A percentile compares a stretch with the other conserved stretches of the same genome.
phyloP scores from a whole-genome alignment of 2,329 filamentous ascomycete genomes.

The Colletotrichum sp. region DNA sequence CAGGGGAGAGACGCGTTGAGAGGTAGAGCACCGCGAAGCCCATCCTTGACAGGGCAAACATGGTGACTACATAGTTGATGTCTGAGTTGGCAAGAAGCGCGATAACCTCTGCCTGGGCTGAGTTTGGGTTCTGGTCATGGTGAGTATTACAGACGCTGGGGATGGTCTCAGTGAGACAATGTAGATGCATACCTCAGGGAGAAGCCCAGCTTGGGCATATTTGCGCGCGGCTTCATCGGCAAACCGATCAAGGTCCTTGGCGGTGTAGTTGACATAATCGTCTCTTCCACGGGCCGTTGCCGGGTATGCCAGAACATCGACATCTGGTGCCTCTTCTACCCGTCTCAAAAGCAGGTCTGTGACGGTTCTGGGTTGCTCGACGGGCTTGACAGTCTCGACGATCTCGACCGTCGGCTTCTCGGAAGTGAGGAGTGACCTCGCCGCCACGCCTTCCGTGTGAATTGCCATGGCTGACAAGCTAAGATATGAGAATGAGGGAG shows the following conservation, averaged over 20 bases:
- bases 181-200: conserved; percentile 7
- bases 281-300: conserved; percentile 20
- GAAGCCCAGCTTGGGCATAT: conserved; percentile 8
- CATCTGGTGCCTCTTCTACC: not conserved
- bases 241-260: conserved; percentile 26
- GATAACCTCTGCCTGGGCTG: conserved; percentile 40
- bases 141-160: not conserved
- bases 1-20: conserved; percentile 56
- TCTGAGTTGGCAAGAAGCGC: conserved; percentile 53
- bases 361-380: not conserved
- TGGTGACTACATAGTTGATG: conserved; percentile 56
- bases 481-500: not conserved
- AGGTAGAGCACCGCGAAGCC: conserved; percentile 59
- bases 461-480: not conserved
- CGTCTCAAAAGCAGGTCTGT: conserved; percentile 2
- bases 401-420: conserved; percentile 9
- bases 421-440: not conserved
- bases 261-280: conserved; percentile 27
- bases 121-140: not conserved
- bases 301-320: conserved; percentile 26
- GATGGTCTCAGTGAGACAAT: not conserved
- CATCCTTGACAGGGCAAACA: conserved; percentile 56
- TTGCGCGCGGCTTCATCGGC: conserved; percentile 25
- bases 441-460: not conserved
- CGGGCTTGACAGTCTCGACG: conserved; percentile 9